Evolutionary conservation across 176 grass and related monocot genomes (phyloP), one percentile per base, ranked within the genome.

Genomic region (bread wheat (Triticum aestivum)): DNA sequence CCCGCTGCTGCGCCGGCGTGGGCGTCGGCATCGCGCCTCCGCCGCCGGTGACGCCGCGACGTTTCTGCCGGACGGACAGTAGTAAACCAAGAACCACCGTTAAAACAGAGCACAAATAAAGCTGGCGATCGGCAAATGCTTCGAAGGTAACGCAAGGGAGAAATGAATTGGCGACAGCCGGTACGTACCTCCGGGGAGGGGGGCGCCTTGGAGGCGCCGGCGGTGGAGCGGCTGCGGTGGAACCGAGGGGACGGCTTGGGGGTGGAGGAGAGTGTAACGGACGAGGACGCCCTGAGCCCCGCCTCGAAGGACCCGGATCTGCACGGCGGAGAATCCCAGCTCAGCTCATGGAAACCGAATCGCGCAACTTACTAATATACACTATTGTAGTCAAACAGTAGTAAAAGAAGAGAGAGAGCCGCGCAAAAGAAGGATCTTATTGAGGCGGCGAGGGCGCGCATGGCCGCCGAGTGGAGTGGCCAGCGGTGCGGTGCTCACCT

Each of bases 241-340:
- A 91, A 44, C 47, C 89, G 82, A 77, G 69, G 89, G 21, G 75
- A 47, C 7, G 75, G 39, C 61, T 34, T 82, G 84, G 75, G 38
- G 54, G 38, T 73, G 84, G 89, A 65, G 8, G 71, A 65, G 24
- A 18, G 51, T 5, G 71, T 41, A 24, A 14, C 38, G 9, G 70
- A 73, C 12, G 68, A 44, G 18, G 69, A 75, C 17, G 68, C 45
- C 82, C 85, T 83, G 51, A 89, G 87, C 2, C 81, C 89, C 61
- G 89, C 89, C 82, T 90, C 84, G 75, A 69, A 90, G 63, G 87
- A 90, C 9, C 90, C 88, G 83, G 79, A 90, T 90, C 86, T 88
- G 90, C 86, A 84, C 23, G 78, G 78, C 42, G 78, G 81, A 88
- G 54, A 59, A 88, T 88, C 86, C 78, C 82, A 88, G 78, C 78